Conservation (phyloP, 495 filamentous ascomycete species). For the Tuber calosporum region DNA sequence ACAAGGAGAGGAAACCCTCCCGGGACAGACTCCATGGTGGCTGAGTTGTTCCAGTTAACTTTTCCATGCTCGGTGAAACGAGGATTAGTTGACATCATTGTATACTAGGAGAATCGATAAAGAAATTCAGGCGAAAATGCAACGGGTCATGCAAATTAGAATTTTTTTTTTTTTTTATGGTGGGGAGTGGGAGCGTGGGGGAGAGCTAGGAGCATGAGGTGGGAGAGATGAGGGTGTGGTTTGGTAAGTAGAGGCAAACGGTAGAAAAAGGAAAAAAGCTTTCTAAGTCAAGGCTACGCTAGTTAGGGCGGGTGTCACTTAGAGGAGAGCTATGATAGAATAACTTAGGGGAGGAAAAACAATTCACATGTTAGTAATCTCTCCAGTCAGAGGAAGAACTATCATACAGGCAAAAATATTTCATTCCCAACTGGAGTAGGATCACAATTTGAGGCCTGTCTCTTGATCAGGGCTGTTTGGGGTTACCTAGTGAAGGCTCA, state of each 20-base stretch:
- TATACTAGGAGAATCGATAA: background rate
- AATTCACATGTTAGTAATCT: background rate
- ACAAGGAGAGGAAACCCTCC: background rate
- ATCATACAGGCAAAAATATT: background rate
- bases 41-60: background rate
- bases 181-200: background rate
- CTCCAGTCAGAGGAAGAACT: background rate
- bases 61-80: background rate
- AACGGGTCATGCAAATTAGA: background rate
- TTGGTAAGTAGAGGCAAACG: background rate
- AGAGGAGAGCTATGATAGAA: background rate
- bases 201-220: background rate
- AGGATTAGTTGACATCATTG: conserved; percentile 2
- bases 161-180: too few relatives aligned
- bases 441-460: background rate
- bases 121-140: background rate
- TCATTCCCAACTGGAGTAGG: background rate
- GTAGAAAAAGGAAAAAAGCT: too few relatives aligned
- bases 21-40: background rate
- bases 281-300: background rate
- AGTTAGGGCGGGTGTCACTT: background rate
- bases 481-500: background rate
- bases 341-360: background rate
- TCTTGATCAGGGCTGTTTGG: background rate
- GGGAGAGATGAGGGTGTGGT: background rate